phyloP scores from a whole-genome alignment of 208 protist species.

The Endotrypanum monterogeii region DNA sequence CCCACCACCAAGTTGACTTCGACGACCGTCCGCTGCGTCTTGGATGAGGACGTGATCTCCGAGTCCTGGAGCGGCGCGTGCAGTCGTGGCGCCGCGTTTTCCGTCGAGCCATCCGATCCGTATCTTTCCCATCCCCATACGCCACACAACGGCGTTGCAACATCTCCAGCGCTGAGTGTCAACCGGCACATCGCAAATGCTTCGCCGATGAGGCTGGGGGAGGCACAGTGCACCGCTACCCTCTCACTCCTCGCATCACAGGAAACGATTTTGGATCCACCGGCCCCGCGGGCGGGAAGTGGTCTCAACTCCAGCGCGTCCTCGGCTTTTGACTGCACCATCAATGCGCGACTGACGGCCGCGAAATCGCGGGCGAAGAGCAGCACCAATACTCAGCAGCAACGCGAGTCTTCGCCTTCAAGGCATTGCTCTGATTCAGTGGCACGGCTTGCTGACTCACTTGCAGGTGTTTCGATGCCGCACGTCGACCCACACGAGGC shows the following conservation, averaged over 20 bases:
- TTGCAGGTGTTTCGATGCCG: not conserved
- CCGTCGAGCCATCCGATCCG: not conserved
- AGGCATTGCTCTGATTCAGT: not conserved
- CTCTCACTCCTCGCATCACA: not conserved
- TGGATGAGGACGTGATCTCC: conserved; percentile 8
- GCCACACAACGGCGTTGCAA: conserved; percentile 4
- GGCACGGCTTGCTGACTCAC: too few relatives aligned
- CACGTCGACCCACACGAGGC: not conserved
- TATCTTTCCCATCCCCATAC: conserved; percentile 8
- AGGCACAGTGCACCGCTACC: not conserved
- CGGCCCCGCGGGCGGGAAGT: conserved; percentile 26
- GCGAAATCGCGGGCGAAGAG: not conserved
- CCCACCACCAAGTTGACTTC: not conserved
- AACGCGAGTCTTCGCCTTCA: not conserved
- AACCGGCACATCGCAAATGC: not conserved
- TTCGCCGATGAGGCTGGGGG: not conserved
- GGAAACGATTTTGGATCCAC: not conserved
- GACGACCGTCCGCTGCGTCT: conserved; percentile 13
- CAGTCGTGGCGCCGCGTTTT: not conserved
- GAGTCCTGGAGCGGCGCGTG: not conserved
- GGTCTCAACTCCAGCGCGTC: conserved; percentile 7
- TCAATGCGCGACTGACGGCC: not conserved
- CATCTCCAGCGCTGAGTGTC: not conserved
- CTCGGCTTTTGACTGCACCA: not conserved
- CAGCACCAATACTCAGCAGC: not conserved